Evolutionary conservation across 305 asterid genomes (phyloP).

Genomic region (Vinca major): DNA sequence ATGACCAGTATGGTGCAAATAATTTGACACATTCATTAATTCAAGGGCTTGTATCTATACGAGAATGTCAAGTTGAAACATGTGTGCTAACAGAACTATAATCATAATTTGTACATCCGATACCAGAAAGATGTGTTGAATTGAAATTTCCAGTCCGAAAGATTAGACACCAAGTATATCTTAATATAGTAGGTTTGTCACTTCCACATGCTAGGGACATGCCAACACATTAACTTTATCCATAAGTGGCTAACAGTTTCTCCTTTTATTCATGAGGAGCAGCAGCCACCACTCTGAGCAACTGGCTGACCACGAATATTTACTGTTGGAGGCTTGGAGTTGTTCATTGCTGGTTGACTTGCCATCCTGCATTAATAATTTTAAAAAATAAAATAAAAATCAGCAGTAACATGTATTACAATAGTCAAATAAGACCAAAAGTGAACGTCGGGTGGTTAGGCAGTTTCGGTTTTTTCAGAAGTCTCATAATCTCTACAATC

Average conservation of each 20-base stretch:
- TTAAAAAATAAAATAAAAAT: background rate
- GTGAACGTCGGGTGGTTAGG: background rate
- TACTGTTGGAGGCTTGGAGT: constrained; percentile 29
- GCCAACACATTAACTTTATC: background rate
- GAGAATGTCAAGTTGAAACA: background rate
- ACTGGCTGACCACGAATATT: constrained; percentile 38
- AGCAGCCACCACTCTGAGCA: constrained; percentile 30
- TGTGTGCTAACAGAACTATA: background rate
- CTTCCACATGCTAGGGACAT: constrained; percentile 13
- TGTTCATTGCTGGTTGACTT: constrained; percentile 28
- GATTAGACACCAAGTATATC: too few species aligned
- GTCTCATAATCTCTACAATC: background rate
- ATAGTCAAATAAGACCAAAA: background rate
- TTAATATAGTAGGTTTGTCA: background rate
- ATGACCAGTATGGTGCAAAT: background rate
- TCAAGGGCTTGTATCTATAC: background rate
- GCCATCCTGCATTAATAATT: constrained; percentile 28
- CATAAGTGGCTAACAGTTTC: background rate
- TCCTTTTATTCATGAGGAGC: constrained; percentile 22
- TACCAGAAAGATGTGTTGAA: background rate
- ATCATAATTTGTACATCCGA: constrained; percentile 6
- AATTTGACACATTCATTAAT: background rate
- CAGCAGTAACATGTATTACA: background rate
- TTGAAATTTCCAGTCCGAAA: too few species aligned
- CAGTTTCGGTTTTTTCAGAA: background rate